phyloP scores from a whole-genome alignment of 139 green algal species.

The Klebsormidium nitens region DNA sequence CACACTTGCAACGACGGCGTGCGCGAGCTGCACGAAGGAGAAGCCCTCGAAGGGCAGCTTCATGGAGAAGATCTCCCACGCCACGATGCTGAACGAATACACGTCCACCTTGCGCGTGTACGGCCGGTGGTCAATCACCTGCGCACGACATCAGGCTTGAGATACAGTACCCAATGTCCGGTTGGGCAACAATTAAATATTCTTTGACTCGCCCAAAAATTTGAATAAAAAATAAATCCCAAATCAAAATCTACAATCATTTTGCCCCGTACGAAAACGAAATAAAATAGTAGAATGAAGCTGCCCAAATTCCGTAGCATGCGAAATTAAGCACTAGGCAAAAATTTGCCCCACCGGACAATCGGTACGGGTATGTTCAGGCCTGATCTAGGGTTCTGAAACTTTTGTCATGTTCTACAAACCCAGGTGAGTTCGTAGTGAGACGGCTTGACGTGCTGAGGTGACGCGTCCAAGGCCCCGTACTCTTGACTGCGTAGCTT shows the following conservation, averaged over 20 bases:
- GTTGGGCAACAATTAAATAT: no score
- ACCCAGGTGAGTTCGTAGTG: no score
- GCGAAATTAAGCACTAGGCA: background rate
- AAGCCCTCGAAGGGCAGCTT: constrained; percentile 83
- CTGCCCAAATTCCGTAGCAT: constrained; percentile 5
- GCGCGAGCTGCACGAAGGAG: constrained; percentile 59
- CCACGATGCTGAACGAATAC: constrained; percentile 80
- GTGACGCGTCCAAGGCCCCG: no score
- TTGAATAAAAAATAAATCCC: constrained; percentile 3
- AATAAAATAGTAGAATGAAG: constrained; percentile 5
- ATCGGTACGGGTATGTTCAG: no score
- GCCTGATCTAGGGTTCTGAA: no score
- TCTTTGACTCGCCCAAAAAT: background rate
- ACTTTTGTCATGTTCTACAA: no score
- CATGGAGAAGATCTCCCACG: constrained; percentile 80
- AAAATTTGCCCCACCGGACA: no score
- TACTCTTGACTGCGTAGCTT: no score
- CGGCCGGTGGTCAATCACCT: constrained; percentile 97
- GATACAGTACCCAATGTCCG: no score
- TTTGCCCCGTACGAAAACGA: background rate
- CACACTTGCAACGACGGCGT: constrained; percentile 85
- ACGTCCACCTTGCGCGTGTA: constrained; percentile 84
- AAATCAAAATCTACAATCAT: constrained; percentile 21
- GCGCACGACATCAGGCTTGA: constrained; percentile 29
- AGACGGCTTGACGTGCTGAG: no score